Evolutionary conservation across 2,329 filamentous ascomycete genomes (phyloP), one percentile per base, ranked within the genome.

Genomic region (Fusarium anguioides): DNA sequence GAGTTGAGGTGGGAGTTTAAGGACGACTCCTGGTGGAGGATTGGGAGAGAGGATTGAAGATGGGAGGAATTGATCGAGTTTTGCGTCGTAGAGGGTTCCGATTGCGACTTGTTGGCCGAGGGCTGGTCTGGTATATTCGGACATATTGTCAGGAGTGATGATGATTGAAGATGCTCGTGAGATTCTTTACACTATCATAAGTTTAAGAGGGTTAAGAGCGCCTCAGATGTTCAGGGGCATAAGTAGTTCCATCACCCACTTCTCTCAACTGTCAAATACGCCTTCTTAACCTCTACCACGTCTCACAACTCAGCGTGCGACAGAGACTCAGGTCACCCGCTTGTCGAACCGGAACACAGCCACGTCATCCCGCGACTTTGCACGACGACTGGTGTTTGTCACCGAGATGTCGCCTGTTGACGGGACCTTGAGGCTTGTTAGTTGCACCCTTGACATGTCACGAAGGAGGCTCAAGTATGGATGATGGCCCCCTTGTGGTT

Each of bases 51-150:
- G 15, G 10, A 67, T 17, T 1, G 66, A 68, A 1, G 35, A 45
- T 0, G 39, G 7, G 8, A 71, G 52, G 4, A 71, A 71, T 5
- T 31, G 24, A 9, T 66, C 68, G 12, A 41, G 23, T 5, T 24
- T 57, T 5, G 59, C 58, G 14, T 71, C 53, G n/a, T 71, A 71
- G 26, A 71, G 18, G 1, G 68, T 62, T 2, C 68, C 63, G 2
- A 71, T 52, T 1, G 53, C 8, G 2, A 62, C 66, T 15, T 45
- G 9, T 6, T 64, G 55, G 5, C 59, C 45, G 20, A 71, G 63
- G 0, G 68, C 47, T 15, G 42, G 35, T 10, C 50, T 37, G 2
- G 17, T 4, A 8, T 46, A 29, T 5, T 60, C 42, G 5, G 29
- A 12, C 66, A 71, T 63, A 0, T 17, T 4, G 20, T 5, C 8